phyloP scores from a whole-genome alignment of 129 eudicot species.

The Helianthus tuberosus region DNA sequence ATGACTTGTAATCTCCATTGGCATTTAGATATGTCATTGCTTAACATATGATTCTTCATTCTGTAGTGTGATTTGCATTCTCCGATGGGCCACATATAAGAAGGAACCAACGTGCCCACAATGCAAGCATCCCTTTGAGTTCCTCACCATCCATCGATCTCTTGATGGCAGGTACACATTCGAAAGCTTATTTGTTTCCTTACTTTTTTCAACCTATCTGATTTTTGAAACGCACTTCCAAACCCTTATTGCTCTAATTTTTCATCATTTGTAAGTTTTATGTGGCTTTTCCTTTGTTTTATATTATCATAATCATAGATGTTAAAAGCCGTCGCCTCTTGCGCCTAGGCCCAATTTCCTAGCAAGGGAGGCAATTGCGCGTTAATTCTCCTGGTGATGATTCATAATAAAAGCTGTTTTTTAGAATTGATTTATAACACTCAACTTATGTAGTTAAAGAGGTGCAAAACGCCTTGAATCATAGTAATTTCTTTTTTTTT shows the following conservation, averaged over 20 bases:
- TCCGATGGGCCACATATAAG: slow-evolving; percentile 85
- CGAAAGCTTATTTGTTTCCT: neutral
- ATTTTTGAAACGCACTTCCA: neutral
- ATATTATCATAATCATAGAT: too few relatives aligned
- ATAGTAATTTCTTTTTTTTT: neutral
- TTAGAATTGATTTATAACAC: too few relatives aligned
- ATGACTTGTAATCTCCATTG: too few relatives aligned
- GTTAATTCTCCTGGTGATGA: too few relatives aligned
- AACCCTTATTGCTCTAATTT: neutral
- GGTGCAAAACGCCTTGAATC: too few relatives aligned
- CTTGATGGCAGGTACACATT: slow-evolving; percentile 82
- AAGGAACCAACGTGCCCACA: slow-evolving; percentile 86
- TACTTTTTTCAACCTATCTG: neutral
- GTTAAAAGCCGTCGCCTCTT: too few relatives aligned
- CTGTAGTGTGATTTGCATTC: slow-evolving; percentile 77
- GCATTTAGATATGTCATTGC: neutral
- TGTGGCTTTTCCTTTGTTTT: neutral
- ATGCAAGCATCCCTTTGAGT: slow-evolving; percentile 81
- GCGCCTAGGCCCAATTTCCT: too few relatives aligned
- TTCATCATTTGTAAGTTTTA: neutral
- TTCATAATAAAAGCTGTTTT: neutral
- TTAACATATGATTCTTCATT: neutral
- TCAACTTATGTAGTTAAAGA: too few relatives aligned
- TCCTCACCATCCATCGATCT: slow-evolving; percentile 68
- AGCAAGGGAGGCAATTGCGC: too few relatives aligned